These are phyloP conservation scores for Periconia sp. DNA, from an alignment of 2,329 filamentous ascomycete species.

Conservation along the genomic window DNA sequence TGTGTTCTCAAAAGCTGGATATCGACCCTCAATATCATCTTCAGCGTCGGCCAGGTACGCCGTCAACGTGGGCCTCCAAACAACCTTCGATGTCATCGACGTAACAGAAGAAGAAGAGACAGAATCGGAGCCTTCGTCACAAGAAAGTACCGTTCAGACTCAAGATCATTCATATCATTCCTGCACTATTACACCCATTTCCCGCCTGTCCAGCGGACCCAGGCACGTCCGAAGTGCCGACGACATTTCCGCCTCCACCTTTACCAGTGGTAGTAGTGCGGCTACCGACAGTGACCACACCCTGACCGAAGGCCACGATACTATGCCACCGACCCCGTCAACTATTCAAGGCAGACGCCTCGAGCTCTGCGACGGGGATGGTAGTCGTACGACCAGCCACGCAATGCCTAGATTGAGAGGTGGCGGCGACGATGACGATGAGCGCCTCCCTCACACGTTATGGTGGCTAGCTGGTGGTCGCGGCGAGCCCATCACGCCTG, in stretches of 20 bases:
- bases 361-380: constrained; percentile 7
- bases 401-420: constrained; percentile 11
- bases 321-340: neutral
- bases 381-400: neutral
- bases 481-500: constrained; percentile 11
- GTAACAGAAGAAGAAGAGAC: neutral
- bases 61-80: neutral
- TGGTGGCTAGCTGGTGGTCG: constrained; percentile 30
- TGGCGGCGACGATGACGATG: constrained; percentile 7
- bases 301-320: neutral
- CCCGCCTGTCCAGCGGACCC: neutral
- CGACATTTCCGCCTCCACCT: neutral
- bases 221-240: neutral
- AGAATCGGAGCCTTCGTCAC: neutral
- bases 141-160: neutral
- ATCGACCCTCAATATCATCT: neutral
- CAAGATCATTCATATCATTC: neutral
- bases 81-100: neutral
- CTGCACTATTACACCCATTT: neutral
- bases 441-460: constrained; percentile 16
- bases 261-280: neutral
- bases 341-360: constrained; percentile 2
- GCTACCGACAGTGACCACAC: neutral
- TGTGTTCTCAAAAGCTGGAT: neutral
- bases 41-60: neutral